Percentiles rank a stretch among this genome's conserved stretches.
phyloP scores from a whole-genome alignment of 1,139 yeast species.

The Wickerhamomyces sp. region DNA sequence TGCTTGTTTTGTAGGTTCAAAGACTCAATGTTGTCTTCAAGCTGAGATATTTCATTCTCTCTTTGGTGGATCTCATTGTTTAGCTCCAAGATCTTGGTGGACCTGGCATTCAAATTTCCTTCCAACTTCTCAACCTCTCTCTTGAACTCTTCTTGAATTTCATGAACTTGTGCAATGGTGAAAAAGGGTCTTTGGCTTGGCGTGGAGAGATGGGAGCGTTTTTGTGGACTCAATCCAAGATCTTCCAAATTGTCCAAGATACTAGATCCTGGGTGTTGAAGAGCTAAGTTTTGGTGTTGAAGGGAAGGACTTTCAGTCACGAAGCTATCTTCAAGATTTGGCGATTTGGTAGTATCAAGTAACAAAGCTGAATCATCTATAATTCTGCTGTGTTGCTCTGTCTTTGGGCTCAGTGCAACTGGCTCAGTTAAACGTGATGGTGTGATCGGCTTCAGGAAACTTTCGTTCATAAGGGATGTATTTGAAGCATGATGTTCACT shows the following conservation, averaged over 20 bases:
- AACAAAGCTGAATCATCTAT: constrained; percentile 21
- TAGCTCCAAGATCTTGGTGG: constrained; percentile 27
- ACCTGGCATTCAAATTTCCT: constrained; percentile 46
- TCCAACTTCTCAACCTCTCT: constrained; percentile 50
- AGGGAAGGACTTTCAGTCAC: constrained; percentile 21
- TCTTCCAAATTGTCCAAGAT: constrained; percentile 9
- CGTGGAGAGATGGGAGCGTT: constrained; percentile 6
- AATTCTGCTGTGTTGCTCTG: constrained; percentile 34
- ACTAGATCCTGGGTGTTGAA: constrained; percentile 2
- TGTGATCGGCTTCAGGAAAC: constrained; percentile 23
- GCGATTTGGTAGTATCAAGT: constrained; percentile 23
- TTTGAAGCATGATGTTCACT: neutral
- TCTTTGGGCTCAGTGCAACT: constrained; percentile 36
- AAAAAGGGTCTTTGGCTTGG: constrained; percentile 25
- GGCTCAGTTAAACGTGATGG: constrained; percentile 43
- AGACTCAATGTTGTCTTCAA: constrained; percentile 24
- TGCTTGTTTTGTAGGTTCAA: constrained; percentile 23
- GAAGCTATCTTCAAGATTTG: constrained; percentile 17
- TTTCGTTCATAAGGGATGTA: neutral
- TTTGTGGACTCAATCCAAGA: constrained; percentile 10
- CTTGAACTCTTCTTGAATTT: constrained; percentile 50
- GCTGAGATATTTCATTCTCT: constrained; percentile 19
- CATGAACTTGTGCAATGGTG: constrained; percentile 37
- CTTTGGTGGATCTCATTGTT: constrained; percentile 21
- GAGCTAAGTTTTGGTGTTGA: constrained; percentile 6